phyloP scores from a whole-genome alignment of 2,329 filamentous ascomycete genomes.

The Sporothrix curviconia region DNA sequence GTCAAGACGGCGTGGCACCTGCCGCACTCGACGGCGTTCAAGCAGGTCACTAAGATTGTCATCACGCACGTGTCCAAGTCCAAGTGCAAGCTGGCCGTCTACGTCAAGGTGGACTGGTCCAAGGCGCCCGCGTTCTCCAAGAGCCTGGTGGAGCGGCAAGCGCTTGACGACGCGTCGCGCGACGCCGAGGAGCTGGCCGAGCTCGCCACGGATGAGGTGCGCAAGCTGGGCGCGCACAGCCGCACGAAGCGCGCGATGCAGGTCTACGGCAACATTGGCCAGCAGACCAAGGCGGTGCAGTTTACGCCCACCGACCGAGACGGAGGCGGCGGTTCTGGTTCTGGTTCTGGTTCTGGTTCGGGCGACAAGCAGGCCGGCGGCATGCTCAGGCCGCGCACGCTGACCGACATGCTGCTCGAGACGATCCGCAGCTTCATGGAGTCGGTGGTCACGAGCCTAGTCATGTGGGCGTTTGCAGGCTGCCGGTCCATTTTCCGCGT shows the following conservation, averaged over 20 bases:
- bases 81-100: slow-evolving; percentile 84
- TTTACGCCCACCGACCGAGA: slow-evolving; percentile 45
- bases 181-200: slow-evolving; percentile 71
- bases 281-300: slow-evolving; percentile 56
- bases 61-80: slow-evolving; percentile 91
- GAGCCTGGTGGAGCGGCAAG: slow-evolving; percentile 60
- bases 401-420: slow-evolving; percentile 67
- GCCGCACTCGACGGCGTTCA: slow-evolving; percentile 71
- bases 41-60: slow-evolving; percentile 80
- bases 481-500: slow-evolving; percentile 61
- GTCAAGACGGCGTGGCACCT: slow-evolving; percentile 71
- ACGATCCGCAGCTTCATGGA: slow-evolving; percentile 66
- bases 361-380: slow-evolving; percentile 37
- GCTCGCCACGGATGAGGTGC: slow-evolving; percentile 69
- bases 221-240: slow-evolving; percentile 64
- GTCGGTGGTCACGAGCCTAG: slow-evolving; percentile 66
- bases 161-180: slow-evolving; percentile 65
- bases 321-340: too few relatives aligned
- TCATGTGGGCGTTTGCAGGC: slow-evolving; percentile 68
- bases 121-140: slow-evolving; percentile 57
- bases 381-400: slow-evolving; percentile 53
- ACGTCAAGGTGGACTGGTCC: slow-evolving; percentile 81
- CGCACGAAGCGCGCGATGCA: slow-evolving; percentile 71
- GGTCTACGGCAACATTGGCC: slow-evolving; percentile 70
- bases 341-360: too few relatives aligned